These are phyloP conservation scores for Kwoniella shandongensis DNA, from an alignment of 768 basidiomycete species.

Conservation along the genomic window DNA sequence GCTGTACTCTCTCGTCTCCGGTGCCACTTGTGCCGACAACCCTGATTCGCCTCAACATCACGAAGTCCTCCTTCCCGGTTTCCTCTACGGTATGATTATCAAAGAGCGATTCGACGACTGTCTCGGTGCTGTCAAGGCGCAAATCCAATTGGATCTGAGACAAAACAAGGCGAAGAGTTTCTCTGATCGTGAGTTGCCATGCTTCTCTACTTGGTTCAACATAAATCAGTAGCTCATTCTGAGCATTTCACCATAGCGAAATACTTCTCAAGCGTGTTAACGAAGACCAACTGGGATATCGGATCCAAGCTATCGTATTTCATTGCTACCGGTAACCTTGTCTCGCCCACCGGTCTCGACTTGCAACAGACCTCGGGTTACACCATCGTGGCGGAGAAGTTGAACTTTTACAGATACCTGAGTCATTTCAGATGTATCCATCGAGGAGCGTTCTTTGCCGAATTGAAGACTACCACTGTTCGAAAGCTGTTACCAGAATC, in stretches of 20 bases:
- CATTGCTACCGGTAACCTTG: slow-evolving; percentile 92
- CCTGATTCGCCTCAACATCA: slow-evolving; percentile 99
- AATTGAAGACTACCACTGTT: slow-evolving; percentile 96
- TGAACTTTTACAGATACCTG: slow-evolving; percentile 98
- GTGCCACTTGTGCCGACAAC: slow-evolving; percentile 87
- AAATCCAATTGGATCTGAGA: slow-evolving; percentile 71
- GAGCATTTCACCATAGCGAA: slow-evolving; percentile 59
- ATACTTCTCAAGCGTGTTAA: slow-evolving; percentile 73
- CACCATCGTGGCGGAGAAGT: slow-evolving; percentile 96
- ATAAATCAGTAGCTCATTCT: neutral
- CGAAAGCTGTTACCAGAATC: slow-evolving; percentile 95
- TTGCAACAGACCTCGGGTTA: slow-evolving; percentile 97
- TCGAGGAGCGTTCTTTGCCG: slow-evolving; percentile 98
- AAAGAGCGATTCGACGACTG: slow-evolving; percentile 95
- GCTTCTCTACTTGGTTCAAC: neutral
- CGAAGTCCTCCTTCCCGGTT: slow-evolving; percentile 91
- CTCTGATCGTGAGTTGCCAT: slow-evolving; percentile 68
- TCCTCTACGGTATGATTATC: slow-evolving; percentile 92
- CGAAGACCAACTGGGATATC: slow-evolving; percentile 84
- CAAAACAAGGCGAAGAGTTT: slow-evolving; percentile 78
- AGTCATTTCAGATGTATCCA: slow-evolving; percentile 98
- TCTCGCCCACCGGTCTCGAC: slow-evolving; percentile 92
- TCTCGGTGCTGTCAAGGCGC: slow-evolving; percentile 62
- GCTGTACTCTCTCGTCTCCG: slow-evolving; percentile 84
- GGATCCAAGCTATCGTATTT: slow-evolving; percentile 88